Base-by-base conservation (phyloP, 2,329 filamentous ascomycete species). In the Trichoderma sp. region DNA sequence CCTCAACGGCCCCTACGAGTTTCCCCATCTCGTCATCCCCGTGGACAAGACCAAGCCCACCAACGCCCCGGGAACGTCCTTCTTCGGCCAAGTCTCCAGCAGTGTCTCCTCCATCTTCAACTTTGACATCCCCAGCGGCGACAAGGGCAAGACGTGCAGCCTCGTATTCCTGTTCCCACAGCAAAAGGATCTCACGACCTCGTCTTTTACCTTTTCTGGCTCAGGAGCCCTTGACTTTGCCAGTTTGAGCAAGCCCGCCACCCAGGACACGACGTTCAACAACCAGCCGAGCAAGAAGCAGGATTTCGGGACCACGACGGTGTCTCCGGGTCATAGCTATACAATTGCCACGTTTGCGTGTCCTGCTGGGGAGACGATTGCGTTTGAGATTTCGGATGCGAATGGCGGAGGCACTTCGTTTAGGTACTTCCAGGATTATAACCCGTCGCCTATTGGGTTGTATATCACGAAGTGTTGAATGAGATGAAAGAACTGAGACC, bases 141-240 rank as follows among this genome's bases (percentile, higher is more conserved):
- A 87, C 73, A 73, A 80, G 10, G 87, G 86, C 72, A 86, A 87
- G 79, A 86, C 80, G 7, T 92, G 90, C 80, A 85, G 83, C 67
- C 80, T 91, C 10, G 80, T 89, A 68, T 92, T 92, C 84, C 81
- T 90, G 55, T 86, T 91, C 79, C 90, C 90, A 13, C 77, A 71
- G 66, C 71, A 86, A 70, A 74, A 81, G 18, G 78, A 89, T 39
- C 84, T 90, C n/a, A 78, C 87, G 77, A 89, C 87, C 1, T 89
- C 88, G 0, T 81, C 82, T 13, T 86, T 85, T 74, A 85, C 81
- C 30, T 83, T 77, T 10, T 70, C 71, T 2, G 76, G 87, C 28
- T 79, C 82, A 21, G 88, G 88, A 51, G 79, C 79, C 55, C 78
- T 90, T 66, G 79, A 84, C 70, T 85, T 90, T 75, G 78, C 79